Conservation (phyloP, 2,329 filamentous ascomycete species). For the Nemania diffusa region DNA sequence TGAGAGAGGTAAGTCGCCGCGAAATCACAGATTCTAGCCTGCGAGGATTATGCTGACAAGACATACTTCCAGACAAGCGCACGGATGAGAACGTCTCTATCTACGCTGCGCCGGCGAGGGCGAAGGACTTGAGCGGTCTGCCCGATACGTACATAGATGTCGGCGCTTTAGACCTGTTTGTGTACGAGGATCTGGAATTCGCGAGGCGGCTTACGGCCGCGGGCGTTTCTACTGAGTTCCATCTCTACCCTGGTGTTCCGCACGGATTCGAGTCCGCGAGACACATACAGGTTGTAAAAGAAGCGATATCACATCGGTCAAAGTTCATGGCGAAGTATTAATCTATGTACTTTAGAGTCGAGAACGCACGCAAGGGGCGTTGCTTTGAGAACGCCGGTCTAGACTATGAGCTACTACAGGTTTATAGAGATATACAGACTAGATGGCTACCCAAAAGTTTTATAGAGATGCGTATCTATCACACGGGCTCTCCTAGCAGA, state of each 20-base stretch:
- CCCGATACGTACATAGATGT: constrained; percentile 46
- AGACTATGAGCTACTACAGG: not conserved
- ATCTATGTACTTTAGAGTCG: not conserved
- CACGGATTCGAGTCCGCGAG: constrained; percentile 34
- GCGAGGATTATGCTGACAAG: constrained; percentile 6
- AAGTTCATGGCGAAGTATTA: constrained; percentile 32
- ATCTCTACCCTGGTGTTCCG: constrained; percentile 44
- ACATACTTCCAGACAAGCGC: constrained; percentile 25
- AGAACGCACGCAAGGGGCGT: not conserved
- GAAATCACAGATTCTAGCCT: not conserved
- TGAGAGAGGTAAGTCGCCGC: constrained; percentile 25
- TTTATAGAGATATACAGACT: not conserved
- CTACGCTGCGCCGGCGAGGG: constrained; percentile 37
- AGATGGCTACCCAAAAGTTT: not conserved
- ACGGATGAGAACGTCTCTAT: constrained; percentile 36
- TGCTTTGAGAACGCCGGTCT: too few relatives aligned
- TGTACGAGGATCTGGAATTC: constrained; percentile 41
- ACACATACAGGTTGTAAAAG: constrained; percentile 8
- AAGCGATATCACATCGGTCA: constrained; percentile 4
- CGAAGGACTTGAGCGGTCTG: constrained; percentile 41
- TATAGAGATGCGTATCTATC: not conserved
- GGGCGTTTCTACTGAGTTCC: constrained; percentile 44
- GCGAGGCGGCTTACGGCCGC: constrained; percentile 39
- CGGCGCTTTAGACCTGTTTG: constrained; percentile 44
- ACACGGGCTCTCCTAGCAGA: not conserved